Evolutionary conservation across 495 filamentous ascomycete species (phyloP), one percentile per base, ranked within the genome.

Genomic region (Tetracladium setigerum): DNA sequence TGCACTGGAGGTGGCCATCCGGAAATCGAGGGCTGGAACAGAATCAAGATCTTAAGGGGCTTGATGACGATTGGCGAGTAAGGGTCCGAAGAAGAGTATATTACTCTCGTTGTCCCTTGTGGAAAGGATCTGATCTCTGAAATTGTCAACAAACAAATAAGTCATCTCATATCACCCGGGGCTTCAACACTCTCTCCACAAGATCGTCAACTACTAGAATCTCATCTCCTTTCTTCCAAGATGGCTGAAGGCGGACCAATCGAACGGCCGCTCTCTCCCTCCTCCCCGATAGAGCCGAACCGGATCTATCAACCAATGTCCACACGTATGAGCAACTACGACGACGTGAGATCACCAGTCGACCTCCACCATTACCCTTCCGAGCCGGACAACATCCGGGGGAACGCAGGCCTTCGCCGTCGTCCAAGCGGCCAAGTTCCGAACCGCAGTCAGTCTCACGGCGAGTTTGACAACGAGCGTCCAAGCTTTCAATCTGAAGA

Each of bases 21-120:
- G 5, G 24, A 27, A 16, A 35, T 49, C 15, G 41, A 49, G 33
- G 51, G 45, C 15, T 27, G 51, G 4, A 54, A 49, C 39, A 54
- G 22, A 27, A 27, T 27, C 22, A 27, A 27, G 22, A 27, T 27
- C 22, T 7, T 27, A 27, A 27, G 22, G 22, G 22, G 22, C 7
- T 27, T 3, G 22, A 27, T 27, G 22, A 27, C 22, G 22, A 27
- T 27, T 27, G 22, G 22, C 22, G 22, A 27, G 22, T 27, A 27
- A 27, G 22, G 3, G 22, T 27, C 22, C 7, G 22, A 27, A 27
- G 22, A 27, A 27, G 22, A 27, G 22, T 27, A 27, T 27, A 27
- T 27, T 27, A 27, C 7, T 27, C 22, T 27, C 22, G 22, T 27
- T 7, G 22, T 27, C 22, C 22, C 22, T 3, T 27, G 3, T 27